These are phyloP conservation scores for Globisporangium cederbergense DNA, from an alignment of 352 stramenopile species.

Conservation along the genomic window DNA sequence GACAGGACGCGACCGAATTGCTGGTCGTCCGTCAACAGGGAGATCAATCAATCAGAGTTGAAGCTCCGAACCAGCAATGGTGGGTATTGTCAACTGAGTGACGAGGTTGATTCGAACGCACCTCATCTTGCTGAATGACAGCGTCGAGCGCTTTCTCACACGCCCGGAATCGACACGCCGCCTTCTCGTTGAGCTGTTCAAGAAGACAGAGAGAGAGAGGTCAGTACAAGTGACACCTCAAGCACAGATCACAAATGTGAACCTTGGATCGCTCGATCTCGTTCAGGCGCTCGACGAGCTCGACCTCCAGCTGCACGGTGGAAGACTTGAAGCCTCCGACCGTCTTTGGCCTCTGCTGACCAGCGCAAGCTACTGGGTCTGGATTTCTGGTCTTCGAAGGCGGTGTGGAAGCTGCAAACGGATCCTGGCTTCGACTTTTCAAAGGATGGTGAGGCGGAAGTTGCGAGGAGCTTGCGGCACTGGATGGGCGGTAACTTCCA, in stretches of 20 bases:
- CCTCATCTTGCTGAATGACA: conserved; percentile 61
- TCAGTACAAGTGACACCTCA: not conserved
- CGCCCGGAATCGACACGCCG: conserved; percentile 40
- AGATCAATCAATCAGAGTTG: not conserved
- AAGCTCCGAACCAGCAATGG: not conserved
- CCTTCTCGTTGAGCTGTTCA: conserved; percentile 52
- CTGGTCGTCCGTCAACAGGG: conserved; percentile 18
- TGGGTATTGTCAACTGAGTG: no score
- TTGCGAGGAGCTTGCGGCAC: conserved; percentile 1
- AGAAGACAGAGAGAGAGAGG: not conserved
- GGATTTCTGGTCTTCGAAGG: not conserved
- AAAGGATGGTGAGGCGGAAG: not conserved
- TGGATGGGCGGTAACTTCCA: conserved; percentile 8
- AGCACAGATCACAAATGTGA: not conserved
- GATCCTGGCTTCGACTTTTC: conserved; percentile 9
- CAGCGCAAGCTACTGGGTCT: not conserved
- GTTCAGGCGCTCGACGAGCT: conserved; percentile 58
- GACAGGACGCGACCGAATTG: conserved; percentile 47
- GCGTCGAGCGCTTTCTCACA: conserved; percentile 48
- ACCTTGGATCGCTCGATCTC: conserved; percentile 69
- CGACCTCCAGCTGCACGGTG: conserved; percentile 54
- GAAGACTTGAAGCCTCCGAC: conserved; percentile 44
- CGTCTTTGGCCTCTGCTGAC: not conserved
- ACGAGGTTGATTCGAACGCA: conserved; percentile 10
- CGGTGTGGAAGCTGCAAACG: conserved; percentile 6